Conservation (phyloP, 2,329 filamentous ascomycete genomes). For the Epicoccum sorghinum region DNA sequence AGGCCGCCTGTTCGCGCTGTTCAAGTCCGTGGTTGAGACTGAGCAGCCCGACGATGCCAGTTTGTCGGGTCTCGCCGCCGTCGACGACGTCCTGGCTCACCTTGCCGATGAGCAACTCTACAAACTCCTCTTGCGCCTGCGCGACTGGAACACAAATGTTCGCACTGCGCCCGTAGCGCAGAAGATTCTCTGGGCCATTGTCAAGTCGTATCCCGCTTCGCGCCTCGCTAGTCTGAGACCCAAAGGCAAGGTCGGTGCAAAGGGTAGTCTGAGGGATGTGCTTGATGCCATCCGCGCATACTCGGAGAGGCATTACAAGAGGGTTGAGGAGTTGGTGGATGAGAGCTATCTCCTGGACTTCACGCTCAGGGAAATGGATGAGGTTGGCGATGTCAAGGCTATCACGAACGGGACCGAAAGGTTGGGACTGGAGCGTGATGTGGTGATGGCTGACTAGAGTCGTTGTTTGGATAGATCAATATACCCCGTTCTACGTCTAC, state of each 20-base stretch:
- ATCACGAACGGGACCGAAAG: constrained; percentile 34
- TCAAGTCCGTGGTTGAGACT: constrained; percentile 76
- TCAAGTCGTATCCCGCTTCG: constrained; percentile 79
- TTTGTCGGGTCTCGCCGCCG: constrained; percentile 67
- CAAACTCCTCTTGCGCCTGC: constrained; percentile 76
- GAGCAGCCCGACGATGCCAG: constrained; percentile 66
- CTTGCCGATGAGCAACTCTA: constrained; percentile 88
- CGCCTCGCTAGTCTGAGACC: constrained; percentile 71
- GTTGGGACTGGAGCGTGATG: constrained; percentile 32
- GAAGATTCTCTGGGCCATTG: constrained; percentile 77
- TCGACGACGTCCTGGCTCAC: constrained; percentile 81
- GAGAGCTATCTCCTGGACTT: constrained; percentile 96
- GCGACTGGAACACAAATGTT: constrained; percentile 98
- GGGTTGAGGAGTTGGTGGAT: constrained; percentile 87
- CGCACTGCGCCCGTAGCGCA: constrained; percentile 85
- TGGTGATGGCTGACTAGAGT: constrained; percentile 40
- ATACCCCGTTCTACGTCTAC: constrained; percentile 18
- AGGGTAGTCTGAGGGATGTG: constrained; percentile 72
- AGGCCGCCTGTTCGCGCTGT: constrained; percentile 80
- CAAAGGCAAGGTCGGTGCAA: constrained; percentile 40
- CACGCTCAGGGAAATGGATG: constrained; percentile 92
- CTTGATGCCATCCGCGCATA: constrained; percentile 87
- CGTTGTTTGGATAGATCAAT: constrained; percentile 3
- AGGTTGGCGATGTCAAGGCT: constrained; percentile 51
- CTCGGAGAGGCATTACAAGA: constrained; percentile 89